Evolutionary conservation across 495 filamentous ascomycete genomes (phyloP).

Genomic region (Neurospora hispaniola): DNA sequence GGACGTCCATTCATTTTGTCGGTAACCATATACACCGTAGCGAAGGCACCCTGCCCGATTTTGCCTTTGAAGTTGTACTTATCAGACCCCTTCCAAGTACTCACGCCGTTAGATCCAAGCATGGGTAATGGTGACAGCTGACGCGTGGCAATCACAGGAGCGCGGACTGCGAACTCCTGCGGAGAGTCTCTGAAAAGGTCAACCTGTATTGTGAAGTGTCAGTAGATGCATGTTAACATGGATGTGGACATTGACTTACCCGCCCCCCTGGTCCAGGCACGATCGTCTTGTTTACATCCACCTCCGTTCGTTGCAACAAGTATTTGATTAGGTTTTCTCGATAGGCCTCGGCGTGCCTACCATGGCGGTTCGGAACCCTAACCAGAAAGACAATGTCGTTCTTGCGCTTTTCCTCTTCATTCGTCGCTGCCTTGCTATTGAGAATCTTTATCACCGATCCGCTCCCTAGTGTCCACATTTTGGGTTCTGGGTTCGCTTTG

Average conservation of each 20-base stretch:
- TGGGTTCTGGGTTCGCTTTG: no score
- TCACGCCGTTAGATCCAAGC: neutral
- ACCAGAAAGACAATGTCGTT: conserved; percentile 64
- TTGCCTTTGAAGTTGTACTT: conserved; percentile 71
- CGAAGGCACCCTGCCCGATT: conserved; percentile 90
- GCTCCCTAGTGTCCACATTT: conserved; percentile 52
- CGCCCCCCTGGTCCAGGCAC: conserved; percentile 36
- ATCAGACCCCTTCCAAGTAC: conserved; percentile 65
- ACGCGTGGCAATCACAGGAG: neutral
- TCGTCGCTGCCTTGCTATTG: conserved; percentile 32
- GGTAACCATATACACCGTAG: conserved; percentile 78
- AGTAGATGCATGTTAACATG: neutral
- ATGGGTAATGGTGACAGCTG: neutral
- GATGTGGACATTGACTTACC: conserved; percentile 16
- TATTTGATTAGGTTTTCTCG: conserved; percentile 43
- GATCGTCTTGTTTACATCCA: conserved; percentile 30
- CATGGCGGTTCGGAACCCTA: conserved; percentile 65
- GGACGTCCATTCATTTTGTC: conserved; percentile 66
- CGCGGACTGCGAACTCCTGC: neutral
- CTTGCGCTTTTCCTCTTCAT: neutral
- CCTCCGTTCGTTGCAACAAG: conserved; percentile 3
- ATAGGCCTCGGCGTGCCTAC: conserved; percentile 44
- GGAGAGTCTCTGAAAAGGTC: conserved; percentile 20
- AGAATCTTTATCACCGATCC: conserved; percentile 65
- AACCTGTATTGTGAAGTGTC: conserved; percentile 11